Conservation (phyloP, 2,329 filamentous ascomycete genomes). For the Leptographium wingfieldii region DNA sequence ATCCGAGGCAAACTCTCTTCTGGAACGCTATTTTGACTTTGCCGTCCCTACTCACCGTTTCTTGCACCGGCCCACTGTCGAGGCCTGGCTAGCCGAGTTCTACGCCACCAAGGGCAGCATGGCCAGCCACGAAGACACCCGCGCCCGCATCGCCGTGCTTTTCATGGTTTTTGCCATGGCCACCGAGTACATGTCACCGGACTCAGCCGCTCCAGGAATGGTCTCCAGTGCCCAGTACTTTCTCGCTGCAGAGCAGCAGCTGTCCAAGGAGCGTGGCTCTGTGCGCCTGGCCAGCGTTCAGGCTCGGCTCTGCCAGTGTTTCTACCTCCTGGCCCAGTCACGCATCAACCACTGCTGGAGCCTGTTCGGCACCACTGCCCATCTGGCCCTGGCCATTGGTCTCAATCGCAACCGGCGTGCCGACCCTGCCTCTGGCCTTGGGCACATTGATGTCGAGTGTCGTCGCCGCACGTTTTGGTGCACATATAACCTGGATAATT, state of each 20-base stretch:
- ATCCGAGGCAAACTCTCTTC: no score
- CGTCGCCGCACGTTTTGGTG: slow-evolving; percentile 49
- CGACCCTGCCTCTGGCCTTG: slow-evolving; percentile 8
- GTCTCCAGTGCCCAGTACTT: slow-evolving; percentile 19
- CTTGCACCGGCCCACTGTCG: slow-evolving; percentile 28
- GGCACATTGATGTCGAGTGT: slow-evolving; percentile 34
- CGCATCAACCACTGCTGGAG: slow-evolving; percentile 36
- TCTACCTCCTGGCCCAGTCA: slow-evolving; percentile 30
- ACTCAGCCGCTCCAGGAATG: background rate
- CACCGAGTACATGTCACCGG: background rate
- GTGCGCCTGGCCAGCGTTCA: slow-evolving; percentile 27
- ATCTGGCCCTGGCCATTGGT: slow-evolving; percentile 25
- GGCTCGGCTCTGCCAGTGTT: slow-evolving; percentile 28
- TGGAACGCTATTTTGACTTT: slow-evolving; percentile 26
- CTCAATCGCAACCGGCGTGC: slow-evolving; percentile 22
- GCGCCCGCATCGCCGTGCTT: slow-evolving; percentile 14
- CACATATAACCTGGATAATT: slow-evolving; percentile 49
- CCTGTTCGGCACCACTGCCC: slow-evolving; percentile 28
- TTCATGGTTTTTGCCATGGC: slow-evolving; percentile 30
- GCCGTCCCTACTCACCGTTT: slow-evolving; percentile 30
- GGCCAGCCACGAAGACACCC: slow-evolving; percentile 1
- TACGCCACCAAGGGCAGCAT: slow-evolving; percentile 26
- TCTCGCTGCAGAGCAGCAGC: slow-evolving; percentile 24
- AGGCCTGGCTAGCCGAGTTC: slow-evolving; percentile 30
- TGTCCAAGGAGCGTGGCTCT: slow-evolving; percentile 24